Evolutionary conservation across 176 grass and related monocot species (phyloP).

Genomic region (Rhynchospora breviuscula): DNA sequence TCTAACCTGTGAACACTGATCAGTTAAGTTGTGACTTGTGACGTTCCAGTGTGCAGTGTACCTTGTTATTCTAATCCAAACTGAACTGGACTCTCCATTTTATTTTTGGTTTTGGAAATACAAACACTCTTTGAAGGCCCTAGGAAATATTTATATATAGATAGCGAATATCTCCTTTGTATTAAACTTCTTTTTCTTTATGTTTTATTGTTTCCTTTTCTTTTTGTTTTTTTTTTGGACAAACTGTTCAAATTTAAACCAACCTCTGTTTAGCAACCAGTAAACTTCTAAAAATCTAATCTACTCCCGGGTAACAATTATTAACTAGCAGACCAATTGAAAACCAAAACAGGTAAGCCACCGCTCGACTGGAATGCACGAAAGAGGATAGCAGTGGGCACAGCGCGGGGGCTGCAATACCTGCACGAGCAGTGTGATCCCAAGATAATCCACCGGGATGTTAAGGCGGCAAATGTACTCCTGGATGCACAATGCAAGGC

Average conservation of each 20-base stretch:
- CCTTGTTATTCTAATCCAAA: not conserved
- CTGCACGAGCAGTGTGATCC: constrained; percentile 88
- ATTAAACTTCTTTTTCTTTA: not conserved
- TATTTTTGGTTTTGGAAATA: too few species aligned
- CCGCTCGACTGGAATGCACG: constrained; percentile 65
- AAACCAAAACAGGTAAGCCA: constrained; percentile 43
- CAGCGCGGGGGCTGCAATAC: constrained; percentile 66
- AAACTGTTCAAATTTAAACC: not conserved
- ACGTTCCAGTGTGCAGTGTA: not conserved
- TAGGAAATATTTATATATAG: too few species aligned
- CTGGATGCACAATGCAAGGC: constrained; percentile 65
- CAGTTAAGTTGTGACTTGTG: not conserved
- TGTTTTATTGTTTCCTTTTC: not conserved
- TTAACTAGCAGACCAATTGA: not conserved
- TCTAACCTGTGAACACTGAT: not conserved
- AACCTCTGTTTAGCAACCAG: not conserved
- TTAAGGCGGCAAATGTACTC: constrained; percentile 80
- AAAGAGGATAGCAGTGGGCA: constrained; percentile 69
- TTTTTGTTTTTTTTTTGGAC: not conserved
- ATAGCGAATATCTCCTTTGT: too few species aligned
- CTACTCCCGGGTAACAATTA: not conserved
- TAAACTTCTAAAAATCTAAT: not conserved
- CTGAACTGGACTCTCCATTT: not conserved
- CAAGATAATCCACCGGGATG: constrained; percentile 91
- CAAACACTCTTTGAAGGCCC: too few species aligned